phyloP scores from a whole-genome alignment of 805 yeast species.

The Yamadazyma paraphyllophila region DNA sequence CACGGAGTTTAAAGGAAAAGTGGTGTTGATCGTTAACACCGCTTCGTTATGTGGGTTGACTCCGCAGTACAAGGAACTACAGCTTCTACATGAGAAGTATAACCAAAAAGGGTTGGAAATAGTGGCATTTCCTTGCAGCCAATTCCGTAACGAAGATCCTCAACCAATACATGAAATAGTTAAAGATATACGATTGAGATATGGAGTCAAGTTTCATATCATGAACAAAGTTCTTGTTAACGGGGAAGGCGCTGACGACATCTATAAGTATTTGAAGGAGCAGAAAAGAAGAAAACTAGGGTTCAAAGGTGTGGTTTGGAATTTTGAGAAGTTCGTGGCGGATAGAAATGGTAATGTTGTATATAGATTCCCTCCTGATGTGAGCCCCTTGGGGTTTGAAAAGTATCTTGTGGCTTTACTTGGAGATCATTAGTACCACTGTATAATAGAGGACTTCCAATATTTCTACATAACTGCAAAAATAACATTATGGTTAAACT shows the following conservation, averaged over 20 bases:
- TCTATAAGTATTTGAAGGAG: slow-evolving; percentile 30
- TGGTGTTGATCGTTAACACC: slow-evolving; percentile 78
- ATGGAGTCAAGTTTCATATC: slow-evolving; percentile 37
- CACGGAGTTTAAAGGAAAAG: slow-evolving; percentile 67
- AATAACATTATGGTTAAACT: too few species aligned
- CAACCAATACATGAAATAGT: slow-evolving; percentile 44
- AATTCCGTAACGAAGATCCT: slow-evolving; percentile 81
- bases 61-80: slow-evolving; percentile 72
- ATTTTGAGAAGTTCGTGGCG: slow-evolving; percentile 72
- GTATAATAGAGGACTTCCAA: too few species aligned
- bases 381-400: slow-evolving; percentile 63
- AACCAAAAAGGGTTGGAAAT: slow-evolving; percentile 61
- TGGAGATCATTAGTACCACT: not conserved
- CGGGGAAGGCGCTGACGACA: slow-evolving; percentile 29
- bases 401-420: slow-evolving; percentile 21
- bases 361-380: slow-evolving; percentile 58
- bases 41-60: slow-evolving; percentile 82
- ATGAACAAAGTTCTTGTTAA: slow-evolving; percentile 37
- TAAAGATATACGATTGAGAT: slow-evolving; percentile 19
- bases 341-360: slow-evolving; percentile 57
- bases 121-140: slow-evolving; percentile 89
- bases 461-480: too few species aligned
- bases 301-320: slow-evolving; percentile 61
- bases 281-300: slow-evolving; percentile 30
- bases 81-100: slow-evolving; percentile 64